Conservation (phyloP, 495 filamentous ascomycete species). For the Venustampulla echinocandica region DNA sequence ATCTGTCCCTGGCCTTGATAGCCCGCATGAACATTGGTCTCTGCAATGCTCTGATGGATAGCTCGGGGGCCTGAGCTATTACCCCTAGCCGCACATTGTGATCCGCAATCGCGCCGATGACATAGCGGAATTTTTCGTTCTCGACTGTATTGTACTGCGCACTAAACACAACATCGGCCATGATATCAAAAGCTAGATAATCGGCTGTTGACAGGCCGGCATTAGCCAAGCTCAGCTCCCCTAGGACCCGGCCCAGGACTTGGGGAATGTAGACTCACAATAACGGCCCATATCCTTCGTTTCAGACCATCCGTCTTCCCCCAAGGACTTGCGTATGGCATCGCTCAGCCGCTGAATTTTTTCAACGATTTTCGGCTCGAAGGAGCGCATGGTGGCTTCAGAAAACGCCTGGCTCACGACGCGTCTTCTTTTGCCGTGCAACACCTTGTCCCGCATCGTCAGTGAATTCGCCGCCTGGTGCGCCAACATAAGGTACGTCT, state of each 20-base stretch:
- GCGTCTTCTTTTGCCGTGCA: neutral
- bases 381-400: neutral
- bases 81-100: neutral
- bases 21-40: neutral
- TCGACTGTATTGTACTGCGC: neutral
- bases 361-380: neutral
- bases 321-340: neutral
- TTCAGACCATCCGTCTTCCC: neutral
- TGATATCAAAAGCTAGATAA: conserved; percentile 59
- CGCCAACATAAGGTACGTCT: neutral
- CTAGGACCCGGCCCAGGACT: too few species aligned
- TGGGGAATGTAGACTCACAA: too few species aligned
- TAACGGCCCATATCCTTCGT: neutral
- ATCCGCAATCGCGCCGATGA: too few species aligned
- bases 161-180: conserved; percentile 58
- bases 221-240: neutral
- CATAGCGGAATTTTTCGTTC: too few species aligned
- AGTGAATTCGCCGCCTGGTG: neutral
- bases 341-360: neutral
- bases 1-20: neutral
- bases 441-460: neutral
- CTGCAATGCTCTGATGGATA: conserved; percentile 26
- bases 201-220: conserved; percentile 24
- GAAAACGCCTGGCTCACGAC: neutral
- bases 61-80: conserved; percentile 5